These are phyloP conservation scores for Fusarium pininemorale DNA, from an alignment of 2,329 filamentous ascomycete genomes.

Conservation along the genomic window DNA sequence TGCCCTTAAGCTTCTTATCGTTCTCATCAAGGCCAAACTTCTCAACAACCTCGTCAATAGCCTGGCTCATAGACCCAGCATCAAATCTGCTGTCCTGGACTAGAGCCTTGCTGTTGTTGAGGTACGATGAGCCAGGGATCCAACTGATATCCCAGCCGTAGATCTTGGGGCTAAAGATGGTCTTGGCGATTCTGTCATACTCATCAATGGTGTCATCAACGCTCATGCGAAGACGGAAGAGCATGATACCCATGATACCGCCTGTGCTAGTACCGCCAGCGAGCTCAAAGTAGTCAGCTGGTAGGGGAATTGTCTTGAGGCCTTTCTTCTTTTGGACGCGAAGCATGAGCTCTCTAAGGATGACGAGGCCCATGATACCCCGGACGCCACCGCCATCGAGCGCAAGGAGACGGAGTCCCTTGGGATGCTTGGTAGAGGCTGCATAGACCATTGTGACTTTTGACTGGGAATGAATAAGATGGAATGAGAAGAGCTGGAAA, in stretches of 20 bases:
- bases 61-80: constrained; percentile 6
- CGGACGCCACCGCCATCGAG: constrained; percentile 8
- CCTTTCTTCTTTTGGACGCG: constrained; percentile 1
- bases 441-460: neutral
- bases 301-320: neutral
- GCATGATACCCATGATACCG: constrained; percentile 31
- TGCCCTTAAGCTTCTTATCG: constrained; percentile 21
- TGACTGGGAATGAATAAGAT: neutral
- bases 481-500: accelerated
- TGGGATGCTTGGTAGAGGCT: neutral
- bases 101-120: constrained; percentile 28
- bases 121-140: neutral
- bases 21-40: constrained; percentile 27
- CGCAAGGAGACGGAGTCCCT: neutral
- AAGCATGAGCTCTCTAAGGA: constrained; percentile 8
- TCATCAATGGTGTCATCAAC: constrained; percentile 23
- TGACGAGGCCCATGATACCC: constrained; percentile 11
- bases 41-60: constrained; percentile 21
- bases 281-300: constrained; percentile 30
- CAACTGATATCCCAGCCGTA: constrained; percentile 18
- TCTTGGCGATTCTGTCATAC: constrained; percentile 27
- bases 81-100: constrained; percentile 28
- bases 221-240: constrained; percentile 34
- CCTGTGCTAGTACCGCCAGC: constrained; percentile 30
- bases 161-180: constrained; percentile 29